Evolutionary conservation across 306 rosid species (phyloP).

Genomic region (Quercus ilex): DNA sequence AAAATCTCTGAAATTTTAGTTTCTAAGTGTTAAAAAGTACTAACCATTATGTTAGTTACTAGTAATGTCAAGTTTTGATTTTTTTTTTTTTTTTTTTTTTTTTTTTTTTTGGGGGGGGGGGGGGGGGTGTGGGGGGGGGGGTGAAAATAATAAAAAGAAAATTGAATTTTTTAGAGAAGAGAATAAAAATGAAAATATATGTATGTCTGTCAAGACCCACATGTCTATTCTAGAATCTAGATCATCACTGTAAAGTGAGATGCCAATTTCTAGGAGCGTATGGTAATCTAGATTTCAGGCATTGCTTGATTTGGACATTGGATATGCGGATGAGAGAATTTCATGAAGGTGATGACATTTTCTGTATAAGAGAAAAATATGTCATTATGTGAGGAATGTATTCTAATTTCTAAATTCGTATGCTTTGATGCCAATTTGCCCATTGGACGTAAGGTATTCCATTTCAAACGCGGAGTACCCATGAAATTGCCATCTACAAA

Average conservation of each 20-base stretch:
- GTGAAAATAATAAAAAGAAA: no score
- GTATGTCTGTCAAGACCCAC: background rate
- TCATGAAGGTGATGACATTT: background rate
- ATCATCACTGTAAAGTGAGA: background rate
- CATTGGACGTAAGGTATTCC: background rate
- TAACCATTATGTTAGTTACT: no score
- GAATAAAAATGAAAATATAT: background rate
- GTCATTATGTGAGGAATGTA: conserved; percentile 1
- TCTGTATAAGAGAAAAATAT: background rate
- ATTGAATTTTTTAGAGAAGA: background rate
- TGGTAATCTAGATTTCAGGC: background rate
- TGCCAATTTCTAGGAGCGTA: background rate
- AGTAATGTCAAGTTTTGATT: background rate
- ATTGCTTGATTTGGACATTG: background rate
- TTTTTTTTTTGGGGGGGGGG: no score
- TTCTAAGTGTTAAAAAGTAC: background rate
- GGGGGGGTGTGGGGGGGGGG: no score
- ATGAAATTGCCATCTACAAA: background rate
- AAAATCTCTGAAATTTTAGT: background rate
- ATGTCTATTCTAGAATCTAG: background rate
- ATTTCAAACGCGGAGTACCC: background rate
- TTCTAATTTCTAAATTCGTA: background rate
- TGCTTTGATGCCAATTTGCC: conserved; percentile 9
- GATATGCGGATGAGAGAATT: conserved; percentile 13
- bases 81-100: background rate